Base-by-base conservation (phyloP, 2,329 filamentous ascomycete genomes). In the Cercospora nicotianae region DNA sequence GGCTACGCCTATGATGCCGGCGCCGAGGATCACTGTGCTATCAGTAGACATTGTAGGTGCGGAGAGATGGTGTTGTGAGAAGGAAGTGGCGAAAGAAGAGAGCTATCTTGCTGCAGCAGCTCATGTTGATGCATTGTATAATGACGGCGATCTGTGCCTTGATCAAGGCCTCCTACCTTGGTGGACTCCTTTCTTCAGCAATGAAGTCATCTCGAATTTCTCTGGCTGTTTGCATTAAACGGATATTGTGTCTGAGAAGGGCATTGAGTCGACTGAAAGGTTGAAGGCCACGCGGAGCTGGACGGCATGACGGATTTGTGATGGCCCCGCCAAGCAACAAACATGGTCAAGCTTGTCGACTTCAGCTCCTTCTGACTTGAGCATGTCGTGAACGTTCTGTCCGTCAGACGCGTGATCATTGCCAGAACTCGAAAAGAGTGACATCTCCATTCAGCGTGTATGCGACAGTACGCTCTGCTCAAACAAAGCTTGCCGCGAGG, bases 1-100 rank as follows among this genome's bases (percentile, higher is more conserved):
- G 1, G 89, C 88, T 36, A 87, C 81, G 67, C 90, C 90, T 63
- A 92, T 90, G 73, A 92, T 90, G 57, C 90, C 90, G 55, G 87
- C 85, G 65, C 90, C 90, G 39, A 92, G 77, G 62, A 92, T 91
- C 13, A 91, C 84, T 1, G 87, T 91, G 12, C 60, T 65, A 48
- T 58, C 51, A 30, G 18, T 55, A 55, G 48, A 12, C 31, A 36
- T 57, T 23, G 30, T 33, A 20, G 3, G n/a, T 20, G n/a, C 55
- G 18, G 23, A 9, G 16, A 59, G 10, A 7, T 58, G 23, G 10
- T 36, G 30, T 55, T 55, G 23, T 4, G 2, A 1, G 20, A 51
- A 8, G 26, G 6, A 30, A 55, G 48, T 55, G 48, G 48, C 48
- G 48, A 26, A 28, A 28, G 48, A 55, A 16, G 6, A 55, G 12